Evolutionary conservation across 352 stramenopile genomes (phyloP).

Genomic region (Globisporangium echinulatum): DNA sequence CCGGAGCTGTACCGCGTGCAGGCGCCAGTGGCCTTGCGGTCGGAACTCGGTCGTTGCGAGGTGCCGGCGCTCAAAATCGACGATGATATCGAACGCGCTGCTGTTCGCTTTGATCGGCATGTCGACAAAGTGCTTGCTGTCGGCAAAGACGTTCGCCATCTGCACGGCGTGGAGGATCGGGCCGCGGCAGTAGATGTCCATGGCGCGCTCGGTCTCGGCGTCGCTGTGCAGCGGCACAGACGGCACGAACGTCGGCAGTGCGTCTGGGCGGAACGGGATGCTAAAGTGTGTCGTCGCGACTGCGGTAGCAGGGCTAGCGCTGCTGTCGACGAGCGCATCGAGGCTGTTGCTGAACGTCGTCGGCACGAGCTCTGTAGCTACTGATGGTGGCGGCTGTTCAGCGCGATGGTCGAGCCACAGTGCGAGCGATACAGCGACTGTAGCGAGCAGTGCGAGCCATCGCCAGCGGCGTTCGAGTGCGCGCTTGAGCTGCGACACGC

Average conservation of each 20-base stretch:
- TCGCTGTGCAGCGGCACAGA: slow-evolving; percentile 22
- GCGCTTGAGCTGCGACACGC: background rate
- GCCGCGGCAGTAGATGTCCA: slow-evolving; percentile 74
- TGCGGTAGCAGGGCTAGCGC: background rate
- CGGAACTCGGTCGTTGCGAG: slow-evolving; percentile 53
- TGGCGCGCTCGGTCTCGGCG: slow-evolving; percentile 42
- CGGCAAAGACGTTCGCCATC: slow-evolving; percentile 70
- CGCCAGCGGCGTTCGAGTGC: slow-evolving; percentile 7
- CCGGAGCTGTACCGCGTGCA: slow-evolving; percentile 38
- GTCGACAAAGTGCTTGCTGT: slow-evolving; percentile 92
- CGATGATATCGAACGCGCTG: slow-evolving; percentile 56
- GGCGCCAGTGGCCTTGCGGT: slow-evolving; percentile 2
- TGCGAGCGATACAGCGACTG: background rate
- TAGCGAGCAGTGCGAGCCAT: background rate
- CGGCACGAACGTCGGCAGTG: slow-evolving; percentile 7
- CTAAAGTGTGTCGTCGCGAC: background rate
- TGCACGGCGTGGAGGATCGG: slow-evolving; percentile 65
- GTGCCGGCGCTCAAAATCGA: slow-evolving; percentile 55
- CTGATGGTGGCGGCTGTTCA: no score
- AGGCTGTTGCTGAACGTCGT: background rate
- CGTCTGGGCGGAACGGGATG: background rate
- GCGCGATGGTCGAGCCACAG: background rate
- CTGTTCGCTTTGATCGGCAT: slow-evolving; percentile 87
- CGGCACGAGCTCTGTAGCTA: no score
- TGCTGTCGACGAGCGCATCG: background rate